These are phyloP conservation scores for Rhizophora apiculata DNA, from an alignment of 345 rosid genomes.

Conservation along the genomic window DNA sequence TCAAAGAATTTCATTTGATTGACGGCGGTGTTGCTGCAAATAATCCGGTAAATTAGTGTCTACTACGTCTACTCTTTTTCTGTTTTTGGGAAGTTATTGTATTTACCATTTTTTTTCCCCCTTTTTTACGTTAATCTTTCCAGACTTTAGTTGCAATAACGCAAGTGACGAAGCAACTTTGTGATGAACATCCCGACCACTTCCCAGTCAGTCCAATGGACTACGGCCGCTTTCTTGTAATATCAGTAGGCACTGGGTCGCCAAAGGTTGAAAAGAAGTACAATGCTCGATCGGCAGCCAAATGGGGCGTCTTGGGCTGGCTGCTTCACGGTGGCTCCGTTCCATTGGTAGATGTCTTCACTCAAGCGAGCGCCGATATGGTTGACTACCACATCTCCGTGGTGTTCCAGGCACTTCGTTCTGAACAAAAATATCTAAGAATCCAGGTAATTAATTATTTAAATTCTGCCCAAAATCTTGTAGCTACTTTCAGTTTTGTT, in stretches of 20 bases:
- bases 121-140: too few species aligned
- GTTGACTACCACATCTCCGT: conserved; percentile 13
- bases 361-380: conserved; percentile 21
- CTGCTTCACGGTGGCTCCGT: not conserved
- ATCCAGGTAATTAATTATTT: not conserved
- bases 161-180: conserved; percentile 3
- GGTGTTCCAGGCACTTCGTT: conserved; percentile 6
- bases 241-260: conserved; percentile 17
- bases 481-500: not conserved
- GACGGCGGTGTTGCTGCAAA: conserved; percentile 34
- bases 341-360: conserved; percentile 11
- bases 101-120: too few species aligned
- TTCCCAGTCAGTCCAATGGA: conserved; percentile 2
- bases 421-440: conserved; percentile 9
- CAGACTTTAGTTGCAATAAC: conserved; percentile 14
- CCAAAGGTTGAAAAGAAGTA: conserved; percentile 1
- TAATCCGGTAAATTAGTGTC: conserved; percentile 19
- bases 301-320: conserved; percentile 18
- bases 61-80: too few species aligned
- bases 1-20: conserved; percentile 21
- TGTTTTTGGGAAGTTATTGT: too few species aligned
- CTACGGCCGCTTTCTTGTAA: conserved; percentile 9
- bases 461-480: not conserved
- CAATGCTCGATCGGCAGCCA: conserved; percentile 9
- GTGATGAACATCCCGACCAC: not conserved